These are phyloP conservation scores for Coemansia sp. DNA, from an alignment of 371 early-diverging fungal species.

Conservation along the genomic window DNA sequence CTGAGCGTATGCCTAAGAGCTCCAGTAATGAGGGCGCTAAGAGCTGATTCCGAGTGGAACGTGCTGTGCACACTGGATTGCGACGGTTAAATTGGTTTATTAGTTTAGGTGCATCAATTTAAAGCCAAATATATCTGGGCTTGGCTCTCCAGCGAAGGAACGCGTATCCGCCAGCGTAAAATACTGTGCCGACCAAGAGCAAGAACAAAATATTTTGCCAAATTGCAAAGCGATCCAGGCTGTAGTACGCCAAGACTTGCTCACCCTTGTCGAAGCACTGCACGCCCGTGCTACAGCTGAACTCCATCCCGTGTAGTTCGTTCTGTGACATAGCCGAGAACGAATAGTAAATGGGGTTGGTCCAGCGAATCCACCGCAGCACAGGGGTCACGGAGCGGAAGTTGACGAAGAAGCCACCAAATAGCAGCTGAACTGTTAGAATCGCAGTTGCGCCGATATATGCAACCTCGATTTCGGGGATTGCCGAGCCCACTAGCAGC, in stretches of 20 bases:
- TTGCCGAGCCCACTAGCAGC: slow-evolving; percentile 42
- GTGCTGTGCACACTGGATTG: slow-evolving; percentile 20
- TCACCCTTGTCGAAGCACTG: slow-evolving; percentile 44
- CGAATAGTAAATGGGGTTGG: slow-evolving; percentile 44
- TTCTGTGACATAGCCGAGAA: slow-evolving; percentile 37
- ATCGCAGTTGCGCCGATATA: slow-evolving; percentile 50
- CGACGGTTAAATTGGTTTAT: not conserved
- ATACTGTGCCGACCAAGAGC: slow-evolving; percentile 25
- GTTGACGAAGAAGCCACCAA: slow-evolving; percentile 50
- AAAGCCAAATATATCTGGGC: slow-evolving; percentile 50
- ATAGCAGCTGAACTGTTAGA: slow-evolving; percentile 50
- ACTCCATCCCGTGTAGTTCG: slow-evolving; percentile 34
- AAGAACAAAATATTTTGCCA: slow-evolving; percentile 31
- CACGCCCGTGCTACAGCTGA: slow-evolving; percentile 19
- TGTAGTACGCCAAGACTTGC: slow-evolving; percentile 28
- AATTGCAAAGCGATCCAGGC: slow-evolving; percentile 28
- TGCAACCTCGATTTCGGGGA: slow-evolving; percentile 36
- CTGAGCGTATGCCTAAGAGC: slow-evolving; percentile 29
- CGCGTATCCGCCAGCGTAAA: slow-evolving; percentile 25
- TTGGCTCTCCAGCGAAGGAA: slow-evolving; percentile 48
- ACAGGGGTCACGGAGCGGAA: slow-evolving; percentile 34
- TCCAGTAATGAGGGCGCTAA: slow-evolving; percentile 29
- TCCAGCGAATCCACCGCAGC: slow-evolving; percentile 52
- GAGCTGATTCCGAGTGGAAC: slow-evolving; percentile 16
- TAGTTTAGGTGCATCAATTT: not conserved